Evolutionary conservation across 2,329 filamentous ascomycete species (phyloP).

Genomic region (Fusarium papillatum): DNA sequence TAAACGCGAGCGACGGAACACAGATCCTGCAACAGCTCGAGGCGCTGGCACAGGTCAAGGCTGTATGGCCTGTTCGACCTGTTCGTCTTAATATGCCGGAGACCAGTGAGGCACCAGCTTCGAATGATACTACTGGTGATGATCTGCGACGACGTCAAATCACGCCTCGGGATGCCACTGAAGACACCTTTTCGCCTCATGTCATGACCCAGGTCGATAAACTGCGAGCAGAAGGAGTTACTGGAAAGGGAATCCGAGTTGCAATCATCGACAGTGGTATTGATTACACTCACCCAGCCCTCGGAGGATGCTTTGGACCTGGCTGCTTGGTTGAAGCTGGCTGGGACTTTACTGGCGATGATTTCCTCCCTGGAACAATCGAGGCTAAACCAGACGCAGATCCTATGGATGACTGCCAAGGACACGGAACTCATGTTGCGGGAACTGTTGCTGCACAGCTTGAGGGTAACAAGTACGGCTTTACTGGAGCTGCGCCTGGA

Average conservation of each 20-base stretch:
- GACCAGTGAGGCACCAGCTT: not conserved
- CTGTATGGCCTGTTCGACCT: not conserved
- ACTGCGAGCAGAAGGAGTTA: constrained; percentile 58
- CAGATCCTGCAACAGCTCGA: not conserved
- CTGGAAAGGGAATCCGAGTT: constrained; percentile 62
- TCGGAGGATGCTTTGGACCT: constrained; percentile 72
- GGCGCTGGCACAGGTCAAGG: not conserved
- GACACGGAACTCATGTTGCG: constrained; percentile 70
- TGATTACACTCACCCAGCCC: constrained; percentile 72
- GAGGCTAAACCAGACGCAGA: constrained; percentile 45
- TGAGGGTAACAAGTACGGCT: constrained; percentile 57
- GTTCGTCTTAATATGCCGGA: not conserved
- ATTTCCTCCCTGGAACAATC: constrained; percentile 31
- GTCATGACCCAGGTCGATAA: constrained; percentile 66
- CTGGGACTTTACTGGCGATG: constrained; percentile 68
- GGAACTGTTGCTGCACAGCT: constrained; percentile 70
- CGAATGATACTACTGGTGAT: not conserved
- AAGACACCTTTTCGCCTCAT: constrained; percentile 49
- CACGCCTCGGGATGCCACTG: not conserved
- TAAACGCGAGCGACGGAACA: not conserved
- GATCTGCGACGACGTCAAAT: not conserved
- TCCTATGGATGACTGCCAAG: constrained; percentile 62
- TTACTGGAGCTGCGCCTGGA: constrained; percentile 66
- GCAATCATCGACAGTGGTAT: constrained; percentile 65
- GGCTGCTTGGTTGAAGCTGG: constrained; percentile 69